Conservation (phyloP, 2,329 filamentous ascomycete species). For the Phoma sp. region DNA sequence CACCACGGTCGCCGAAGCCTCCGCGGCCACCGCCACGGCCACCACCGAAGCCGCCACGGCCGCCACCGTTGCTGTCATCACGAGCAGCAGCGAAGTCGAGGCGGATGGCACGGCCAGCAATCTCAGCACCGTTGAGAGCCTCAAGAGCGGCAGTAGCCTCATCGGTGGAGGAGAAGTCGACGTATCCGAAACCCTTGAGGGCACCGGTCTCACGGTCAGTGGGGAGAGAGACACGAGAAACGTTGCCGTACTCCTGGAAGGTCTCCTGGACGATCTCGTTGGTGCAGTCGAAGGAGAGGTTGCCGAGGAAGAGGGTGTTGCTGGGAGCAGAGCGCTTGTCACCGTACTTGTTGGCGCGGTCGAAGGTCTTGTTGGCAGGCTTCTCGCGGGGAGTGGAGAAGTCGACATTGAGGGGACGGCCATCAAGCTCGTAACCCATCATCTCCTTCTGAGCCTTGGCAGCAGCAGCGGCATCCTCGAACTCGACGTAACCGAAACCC, state of each 20-base stretch:
- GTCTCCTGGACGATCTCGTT: slow-evolving; percentile 77
- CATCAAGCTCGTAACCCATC: slow-evolving; percentile 77
- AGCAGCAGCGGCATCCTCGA: slow-evolving; percentile 71
- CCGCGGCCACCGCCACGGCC: slow-evolving; percentile 60
- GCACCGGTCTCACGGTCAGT: slow-evolving; percentile 85
- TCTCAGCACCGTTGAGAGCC: slow-evolving; percentile 73
- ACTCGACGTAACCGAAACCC: slow-evolving; percentile 95
- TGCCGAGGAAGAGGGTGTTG: slow-evolving; percentile 90
- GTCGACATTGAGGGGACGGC: slow-evolving; percentile 79
- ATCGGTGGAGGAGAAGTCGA: slow-evolving; percentile 81
- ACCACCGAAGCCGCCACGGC: slow-evolving; percentile 61
- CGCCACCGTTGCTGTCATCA: slow-evolving; percentile 63
- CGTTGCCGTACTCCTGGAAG: slow-evolving; percentile 74
- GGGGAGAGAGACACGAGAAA: slow-evolving; percentile 84
- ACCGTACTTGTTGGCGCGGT: slow-evolving; percentile 73
- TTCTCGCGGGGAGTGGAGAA: slow-evolving; percentile 73
- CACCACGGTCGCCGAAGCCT: slow-evolving; percentile 58
- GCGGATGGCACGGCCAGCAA: slow-evolving; percentile 77
- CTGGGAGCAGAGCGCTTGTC: slow-evolving; percentile 81
- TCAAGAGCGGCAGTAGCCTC: slow-evolving; percentile 80
- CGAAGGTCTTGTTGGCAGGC: slow-evolving; percentile 56
- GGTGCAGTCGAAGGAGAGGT: slow-evolving; percentile 83
- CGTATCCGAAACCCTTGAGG: slow-evolving; percentile 92
- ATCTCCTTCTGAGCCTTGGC: slow-evolving; percentile 76
- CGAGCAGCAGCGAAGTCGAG: slow-evolving; percentile 82